Percentiles rank a stretch among this genome's conserved stretches.
Evolutionary conservation across 2,329 filamentous ascomycete genomes (phyloP).

Genomic region (Ramichloridium luteum): DNA sequence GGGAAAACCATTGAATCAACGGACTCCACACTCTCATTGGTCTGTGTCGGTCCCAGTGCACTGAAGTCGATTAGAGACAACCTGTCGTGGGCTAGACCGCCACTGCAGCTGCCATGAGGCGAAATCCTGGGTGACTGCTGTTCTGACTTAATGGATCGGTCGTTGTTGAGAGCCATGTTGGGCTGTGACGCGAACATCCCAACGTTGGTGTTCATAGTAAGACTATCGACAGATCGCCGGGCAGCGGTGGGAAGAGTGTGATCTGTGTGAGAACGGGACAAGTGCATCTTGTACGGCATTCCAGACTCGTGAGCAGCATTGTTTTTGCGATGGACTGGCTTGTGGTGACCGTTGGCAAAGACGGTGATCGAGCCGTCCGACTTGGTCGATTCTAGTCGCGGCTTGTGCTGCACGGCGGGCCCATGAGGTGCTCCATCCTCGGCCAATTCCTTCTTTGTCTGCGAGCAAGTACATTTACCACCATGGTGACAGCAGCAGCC

Average conservation of each 20-base stretch:
- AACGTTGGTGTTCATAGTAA: constrained; percentile 25
- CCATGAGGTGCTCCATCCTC: constrained; percentile 23
- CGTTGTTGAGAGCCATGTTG: background rate
- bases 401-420: constrained; percentile 38
- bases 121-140: constrained; percentile 20
- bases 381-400: constrained; percentile 43
- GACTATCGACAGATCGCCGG: constrained; percentile 41
- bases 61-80: constrained; percentile 18
- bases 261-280: constrained; percentile 42
- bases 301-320: constrained; percentile 51
- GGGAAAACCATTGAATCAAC: constrained; percentile 12
- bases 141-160: constrained; percentile 19
- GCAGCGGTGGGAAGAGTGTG: constrained; percentile 31
- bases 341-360: constrained; percentile 53
- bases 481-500: constrained; percentile 45
- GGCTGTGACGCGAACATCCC: background rate
- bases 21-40: constrained; percentile 17
- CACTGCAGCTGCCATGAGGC: constrained; percentile 8
- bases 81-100: constrained; percentile 10
- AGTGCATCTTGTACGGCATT: constrained; percentile 51
- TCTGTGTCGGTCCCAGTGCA: constrained; percentile 13
- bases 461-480: constrained; percentile 47
- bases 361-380: constrained; percentile 49
- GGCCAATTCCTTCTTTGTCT: constrained; percentile 41
- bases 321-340: constrained; percentile 53